Percentiles rank a stretch among this genome's conserved stretches.
Evolutionary conservation across 192 early-diverging fungal species (phyloP).

Genomic region (Coemansia sp.): DNA sequence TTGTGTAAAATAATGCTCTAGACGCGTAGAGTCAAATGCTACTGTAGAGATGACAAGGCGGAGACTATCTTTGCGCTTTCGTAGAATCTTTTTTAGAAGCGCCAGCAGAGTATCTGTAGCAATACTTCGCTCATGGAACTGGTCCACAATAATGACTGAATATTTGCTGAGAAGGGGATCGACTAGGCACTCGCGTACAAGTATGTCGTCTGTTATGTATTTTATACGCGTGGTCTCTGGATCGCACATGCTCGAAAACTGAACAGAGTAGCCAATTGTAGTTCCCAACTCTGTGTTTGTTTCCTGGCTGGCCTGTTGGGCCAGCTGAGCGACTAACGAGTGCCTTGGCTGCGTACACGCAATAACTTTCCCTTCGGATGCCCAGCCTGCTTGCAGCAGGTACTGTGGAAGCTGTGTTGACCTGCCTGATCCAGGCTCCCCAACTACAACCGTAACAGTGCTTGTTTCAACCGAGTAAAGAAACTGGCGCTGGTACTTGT

Average conservation of each 20-base stretch:
- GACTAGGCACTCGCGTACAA: constrained; percentile 86
- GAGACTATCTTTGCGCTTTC: constrained; percentile 67
- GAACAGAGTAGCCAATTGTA: constrained; percentile 96
- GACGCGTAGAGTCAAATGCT: no score
- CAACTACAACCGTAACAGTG: constrained; percentile 77
- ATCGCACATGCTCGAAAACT: constrained; percentile 90
- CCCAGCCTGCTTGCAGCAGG: constrained; percentile 91
- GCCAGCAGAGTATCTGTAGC: constrained; percentile 91
- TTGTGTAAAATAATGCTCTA: no score
- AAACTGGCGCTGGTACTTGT: constrained; percentile 81
- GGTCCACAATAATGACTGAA: constrained; percentile 90
- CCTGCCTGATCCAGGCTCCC: constrained; percentile 94
- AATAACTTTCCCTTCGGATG: constrained; percentile 76
- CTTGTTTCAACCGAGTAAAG: constrained; percentile 82
- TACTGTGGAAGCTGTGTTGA: constrained; percentile 98
- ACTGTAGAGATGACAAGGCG: constrained; percentile 77
- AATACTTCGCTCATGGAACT: constrained; percentile 93
- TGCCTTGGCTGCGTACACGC: constrained; percentile 96
- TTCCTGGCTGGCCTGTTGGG: constrained; percentile 93
- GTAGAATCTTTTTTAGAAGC: constrained; percentile 78
- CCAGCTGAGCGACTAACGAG: constrained; percentile 95
- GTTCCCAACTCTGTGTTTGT: constrained; percentile 87
- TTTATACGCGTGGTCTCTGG: constrained; percentile 87
- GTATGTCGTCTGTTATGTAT: constrained; percentile 96
- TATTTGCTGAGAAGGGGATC: constrained; percentile 83